These are phyloP conservation scores for Picea glauca DNA, from an alignment of 75 land plant genomes.

Conservation along the genomic window DNA sequence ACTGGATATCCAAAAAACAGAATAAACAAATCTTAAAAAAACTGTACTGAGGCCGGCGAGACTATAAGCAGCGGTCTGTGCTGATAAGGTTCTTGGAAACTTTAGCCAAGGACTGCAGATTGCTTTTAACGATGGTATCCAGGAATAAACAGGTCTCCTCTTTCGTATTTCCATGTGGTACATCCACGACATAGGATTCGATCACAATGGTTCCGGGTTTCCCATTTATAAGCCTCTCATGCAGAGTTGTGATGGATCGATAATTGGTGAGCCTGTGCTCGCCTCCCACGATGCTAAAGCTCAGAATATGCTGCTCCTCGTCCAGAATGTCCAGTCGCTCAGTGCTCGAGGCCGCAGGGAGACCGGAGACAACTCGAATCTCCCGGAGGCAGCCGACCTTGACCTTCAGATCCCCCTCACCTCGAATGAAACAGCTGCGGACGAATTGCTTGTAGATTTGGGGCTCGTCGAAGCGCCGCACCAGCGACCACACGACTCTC, in stretches of 20 bases:
- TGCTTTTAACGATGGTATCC: conserved; percentile 70
- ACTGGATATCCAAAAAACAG: too few relatives aligned
- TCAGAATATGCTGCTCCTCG: conserved; percentile 48
- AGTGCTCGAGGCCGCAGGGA: conserved; percentile 68
- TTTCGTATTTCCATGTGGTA: conserved; percentile 73
- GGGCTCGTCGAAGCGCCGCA: conserved; percentile 73
- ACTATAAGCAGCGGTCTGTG: too few relatives aligned
- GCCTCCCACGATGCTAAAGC: conserved; percentile 76
- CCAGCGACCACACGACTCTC: conserved; percentile 60
- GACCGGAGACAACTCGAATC: conserved; percentile 68
- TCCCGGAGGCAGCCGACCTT: conserved; percentile 58
- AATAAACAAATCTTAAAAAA: too few relatives aligned
- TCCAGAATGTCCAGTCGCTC: conserved; percentile 77
- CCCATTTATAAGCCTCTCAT: conserved; percentile 14
- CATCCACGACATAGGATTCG: conserved; percentile 85
- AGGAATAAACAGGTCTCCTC: conserved; percentile 74
- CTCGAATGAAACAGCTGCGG: conserved; percentile 40
- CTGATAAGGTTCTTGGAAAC: conserved; percentile 28
- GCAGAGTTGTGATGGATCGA: conserved; percentile 67
- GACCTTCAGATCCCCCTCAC: background rate
- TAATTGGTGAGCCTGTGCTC: conserved; percentile 77
- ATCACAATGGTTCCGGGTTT: conserved; percentile 43
- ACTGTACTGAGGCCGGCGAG: too few relatives aligned
- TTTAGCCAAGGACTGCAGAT: conserved; percentile 68
- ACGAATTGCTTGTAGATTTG: conserved; percentile 86